These are phyloP conservation scores for Alternaria sp. DNA, from an alignment of 2,329 filamentous ascomycete genomes.

Conservation along the genomic window DNA sequence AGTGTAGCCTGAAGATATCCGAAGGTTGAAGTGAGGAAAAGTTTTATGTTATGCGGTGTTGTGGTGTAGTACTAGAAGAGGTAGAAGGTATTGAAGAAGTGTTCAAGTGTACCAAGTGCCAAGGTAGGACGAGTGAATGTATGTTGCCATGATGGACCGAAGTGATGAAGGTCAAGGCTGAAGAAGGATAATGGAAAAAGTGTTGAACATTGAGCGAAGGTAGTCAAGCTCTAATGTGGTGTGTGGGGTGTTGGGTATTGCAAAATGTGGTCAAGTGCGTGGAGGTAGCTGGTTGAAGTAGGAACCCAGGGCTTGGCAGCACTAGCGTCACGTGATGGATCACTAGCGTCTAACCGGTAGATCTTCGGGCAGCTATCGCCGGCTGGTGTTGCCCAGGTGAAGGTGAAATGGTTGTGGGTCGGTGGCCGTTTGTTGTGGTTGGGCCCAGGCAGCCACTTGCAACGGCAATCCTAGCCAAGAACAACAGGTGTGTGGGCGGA, in stretches of 20 bases:
- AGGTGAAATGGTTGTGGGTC: slow-evolving; percentile 4
- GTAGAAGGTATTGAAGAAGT: slow-evolving; percentile 1
- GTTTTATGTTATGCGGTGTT: slow-evolving; percentile 4
- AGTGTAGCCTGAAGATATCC: neutral
- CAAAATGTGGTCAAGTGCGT: neutral
- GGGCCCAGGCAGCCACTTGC: slow-evolving; percentile 1
- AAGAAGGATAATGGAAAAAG: neutral
- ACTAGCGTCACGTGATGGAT: neutral
- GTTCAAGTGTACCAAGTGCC: slow-evolving; percentile 18
- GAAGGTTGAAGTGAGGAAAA: neutral
- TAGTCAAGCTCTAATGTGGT: neutral
- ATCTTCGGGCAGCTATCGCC: neutral
- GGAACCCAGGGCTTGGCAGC: neutral
- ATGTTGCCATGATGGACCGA: slow-evolving; percentile 14
- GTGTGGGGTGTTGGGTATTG: neutral
- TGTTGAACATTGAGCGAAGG: neutral
- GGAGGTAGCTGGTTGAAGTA: slow-evolving; percentile 6
- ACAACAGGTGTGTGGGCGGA: slow-evolving; percentile 8
- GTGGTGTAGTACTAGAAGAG: neutral
- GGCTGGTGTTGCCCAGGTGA: slow-evolving; percentile 13
- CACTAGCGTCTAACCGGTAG: neutral
- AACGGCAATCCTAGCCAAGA: slow-evolving; percentile 16
- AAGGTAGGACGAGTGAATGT: slow-evolving; percentile 18
- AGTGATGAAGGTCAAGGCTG: slow-evolving; percentile 5
- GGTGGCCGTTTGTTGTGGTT: neutral